Base-by-base conservation (phyloP, 2,329 filamentous ascomycete species). In the Apiospora pterosperma region DNA sequence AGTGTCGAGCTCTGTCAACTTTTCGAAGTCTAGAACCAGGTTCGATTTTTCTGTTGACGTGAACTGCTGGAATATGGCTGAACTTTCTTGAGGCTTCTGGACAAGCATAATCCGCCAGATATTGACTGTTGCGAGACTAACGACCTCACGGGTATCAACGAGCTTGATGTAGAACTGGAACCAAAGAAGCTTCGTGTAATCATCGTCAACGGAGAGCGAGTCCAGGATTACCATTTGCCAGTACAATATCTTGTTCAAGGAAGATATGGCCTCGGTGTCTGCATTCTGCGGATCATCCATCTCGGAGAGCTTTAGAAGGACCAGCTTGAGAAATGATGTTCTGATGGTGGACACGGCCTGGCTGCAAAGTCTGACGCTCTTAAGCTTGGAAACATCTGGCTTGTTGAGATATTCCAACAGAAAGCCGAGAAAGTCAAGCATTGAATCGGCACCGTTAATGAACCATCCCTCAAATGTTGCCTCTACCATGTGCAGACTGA, bases 381-480 rank as follows among this genome's bases (percentile, higher is more conserved):
- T 99, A 68, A 95, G 80, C 12, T 83, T 84, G 0, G 92, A 87
- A 39, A 99, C 83, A 16, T 97, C 92, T 0, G 94, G 91, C 11
- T 92, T 87, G 74, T 97, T 93, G 4, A 99, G 82, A 72, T 97
- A 95, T 74, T 99, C 96, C 7, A 99, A 78, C 7, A 97, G 79
- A 62, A 90, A 89, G 1, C 95, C 96, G 4, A 90, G 86, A 71
- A 97, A 96, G 71, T 98, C 94, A 36, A 98, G 84, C 70, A 96
- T 85, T 4, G 88, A 84, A 70, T 93, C 91, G 1, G 92, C 92
- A 1, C 95, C 95, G 69, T 96, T 90, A 67, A 97, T 87, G 73
- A 98, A 98, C 92, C 94, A 97, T 19, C 96, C 96, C 77, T 98
- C 96, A 69, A 96, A 97, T 14, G 97, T 90, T 6, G 93, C 92